Conservation (phyloP, 805 yeast genomes). For the Sugiyamaella smithiae region DNA sequence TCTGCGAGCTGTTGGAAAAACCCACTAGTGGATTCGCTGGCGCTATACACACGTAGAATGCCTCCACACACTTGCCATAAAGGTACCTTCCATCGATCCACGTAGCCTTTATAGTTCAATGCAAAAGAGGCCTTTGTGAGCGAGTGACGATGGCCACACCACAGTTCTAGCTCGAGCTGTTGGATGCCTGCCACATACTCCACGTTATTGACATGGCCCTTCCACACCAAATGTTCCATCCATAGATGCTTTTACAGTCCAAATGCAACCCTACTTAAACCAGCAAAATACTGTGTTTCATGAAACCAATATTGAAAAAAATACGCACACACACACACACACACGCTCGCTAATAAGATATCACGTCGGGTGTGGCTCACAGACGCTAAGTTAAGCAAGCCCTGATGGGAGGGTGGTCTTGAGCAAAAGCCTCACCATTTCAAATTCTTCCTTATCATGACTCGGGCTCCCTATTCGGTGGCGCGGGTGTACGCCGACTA, state of each 20-base stretch:
- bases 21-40: conserved; percentile 4
- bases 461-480: conserved; percentile 35
- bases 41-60: conserved; percentile 12
- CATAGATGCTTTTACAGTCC: too few relatives aligned
- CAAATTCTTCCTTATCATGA: conserved; percentile 7
- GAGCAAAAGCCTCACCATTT: conserved; percentile 1
- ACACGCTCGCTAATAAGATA: too few relatives aligned
- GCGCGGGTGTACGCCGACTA: conserved; percentile 73
- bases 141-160: conserved; percentile 11
- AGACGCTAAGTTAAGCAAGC: too few relatives aligned
- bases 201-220: background rate
- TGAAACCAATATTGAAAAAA: too few relatives aligned
- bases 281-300: too few relatives aligned
- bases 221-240: conserved; percentile 4
- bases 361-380: too few relatives aligned
- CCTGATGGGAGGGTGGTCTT: too few relatives aligned
- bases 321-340: too few relatives aligned
- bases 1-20: conserved; percentile 17
- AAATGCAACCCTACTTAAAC: too few relatives aligned
- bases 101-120: conserved; percentile 9
- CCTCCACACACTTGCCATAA: conserved; percentile 20
- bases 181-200: background rate
- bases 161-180: conserved; percentile 13
- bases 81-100: conserved; percentile 16
- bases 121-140: conserved; percentile 2